Percentiles rank a stretch among this genome's conserved stretches.
Evolutionary conservation across 768 basidiomycete species (phyloP).

Genomic region (Russula earlei): DNA sequence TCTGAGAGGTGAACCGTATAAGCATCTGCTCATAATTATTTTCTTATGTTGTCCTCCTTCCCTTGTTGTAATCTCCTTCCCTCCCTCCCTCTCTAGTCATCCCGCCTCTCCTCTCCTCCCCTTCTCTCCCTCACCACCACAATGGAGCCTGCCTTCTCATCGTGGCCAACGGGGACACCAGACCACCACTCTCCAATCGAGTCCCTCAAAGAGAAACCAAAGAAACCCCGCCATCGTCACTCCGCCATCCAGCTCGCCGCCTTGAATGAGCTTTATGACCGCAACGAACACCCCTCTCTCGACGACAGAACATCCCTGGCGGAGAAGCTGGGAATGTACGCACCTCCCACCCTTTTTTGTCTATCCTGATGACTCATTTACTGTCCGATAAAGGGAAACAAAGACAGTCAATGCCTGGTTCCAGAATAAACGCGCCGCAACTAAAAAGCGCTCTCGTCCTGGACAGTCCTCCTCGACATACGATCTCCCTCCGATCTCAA

Average conservation of each 20-base stretch:
- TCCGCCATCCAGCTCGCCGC: conserved; percentile 61
- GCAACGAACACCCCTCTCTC: conserved; percentile 63
- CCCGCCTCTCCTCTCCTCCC: conserved; percentile 13
- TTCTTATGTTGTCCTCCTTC: too few species aligned
- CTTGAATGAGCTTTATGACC: conserved; percentile 70
- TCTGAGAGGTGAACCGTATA: conserved; percentile 16
- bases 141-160: conserved; percentile 25
- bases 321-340: conserved; percentile 68
- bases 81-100: conserved; percentile 11
- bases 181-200: conserved; percentile 22
- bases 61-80: conserved; percentile 8
- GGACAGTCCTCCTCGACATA: conserved; percentile 24
- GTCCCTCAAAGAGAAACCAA: conserved; percentile 36
- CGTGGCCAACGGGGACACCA: conserved; percentile 10
- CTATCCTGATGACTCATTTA: background rate
- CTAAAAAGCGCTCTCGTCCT: conserved; percentile 50
- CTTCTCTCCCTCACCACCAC: conserved; percentile 17
- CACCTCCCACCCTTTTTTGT: conserved; percentile 19
- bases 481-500: conserved; percentile 26
- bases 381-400: conserved; percentile 46
- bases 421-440: conserved; percentile 78
- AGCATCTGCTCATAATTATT: conserved; percentile 22
- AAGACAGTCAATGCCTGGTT: conserved; percentile 85
- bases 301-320: conserved; percentile 61
- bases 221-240: conserved; percentile 77